A percentile compares a stretch with the other conserved stretches of the same genome.
Conservation (phyloP, 73 alveolate genomes). For the Symbiodinium natans region DNA sequence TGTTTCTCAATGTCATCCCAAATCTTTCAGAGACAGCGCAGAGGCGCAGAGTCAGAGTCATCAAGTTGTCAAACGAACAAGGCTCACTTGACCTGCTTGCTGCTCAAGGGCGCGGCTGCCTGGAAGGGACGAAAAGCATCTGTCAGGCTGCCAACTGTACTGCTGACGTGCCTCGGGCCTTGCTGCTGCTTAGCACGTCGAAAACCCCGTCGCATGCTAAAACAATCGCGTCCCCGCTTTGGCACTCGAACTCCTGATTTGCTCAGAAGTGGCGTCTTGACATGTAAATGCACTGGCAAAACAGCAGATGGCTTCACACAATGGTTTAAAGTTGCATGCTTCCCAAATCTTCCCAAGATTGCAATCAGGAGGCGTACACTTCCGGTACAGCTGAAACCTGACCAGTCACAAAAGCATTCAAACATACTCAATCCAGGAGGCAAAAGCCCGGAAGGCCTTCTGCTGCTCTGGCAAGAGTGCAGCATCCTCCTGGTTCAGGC, state of each 20-base stretch:
- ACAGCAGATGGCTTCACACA: background rate
- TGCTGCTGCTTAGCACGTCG: conserved; percentile 85
- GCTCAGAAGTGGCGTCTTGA: background rate
- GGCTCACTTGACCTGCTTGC: background rate
- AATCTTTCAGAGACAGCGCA: too few relatives aligned
- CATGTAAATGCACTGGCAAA: too few relatives aligned
- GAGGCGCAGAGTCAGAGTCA: too few relatives aligned
- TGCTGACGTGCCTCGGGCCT: conserved; percentile 2
- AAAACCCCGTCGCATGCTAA: conserved; percentile 73
- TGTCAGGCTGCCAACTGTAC: too few relatives aligned
- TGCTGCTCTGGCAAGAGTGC: conserved; percentile 72
- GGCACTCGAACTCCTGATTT: conserved; percentile 39
- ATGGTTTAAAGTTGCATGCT: too few relatives aligned
- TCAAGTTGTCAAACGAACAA: background rate
- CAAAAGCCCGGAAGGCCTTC: background rate
- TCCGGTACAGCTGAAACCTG: conserved; percentile 83
- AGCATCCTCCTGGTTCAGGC: conserved; percentile 37
- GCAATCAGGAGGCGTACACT: conserved; percentile 31
- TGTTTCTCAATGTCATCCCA: background rate
- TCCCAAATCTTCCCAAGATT: too few relatives aligned
- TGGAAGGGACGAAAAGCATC: background rate
- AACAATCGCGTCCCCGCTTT: conserved; percentile 54
- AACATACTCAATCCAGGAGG: background rate
- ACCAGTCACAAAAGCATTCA: background rate
- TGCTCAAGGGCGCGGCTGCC: background rate